Base-by-base conservation (phyloP, 169 alveolate species). In the Eimeria praecox region DNA sequence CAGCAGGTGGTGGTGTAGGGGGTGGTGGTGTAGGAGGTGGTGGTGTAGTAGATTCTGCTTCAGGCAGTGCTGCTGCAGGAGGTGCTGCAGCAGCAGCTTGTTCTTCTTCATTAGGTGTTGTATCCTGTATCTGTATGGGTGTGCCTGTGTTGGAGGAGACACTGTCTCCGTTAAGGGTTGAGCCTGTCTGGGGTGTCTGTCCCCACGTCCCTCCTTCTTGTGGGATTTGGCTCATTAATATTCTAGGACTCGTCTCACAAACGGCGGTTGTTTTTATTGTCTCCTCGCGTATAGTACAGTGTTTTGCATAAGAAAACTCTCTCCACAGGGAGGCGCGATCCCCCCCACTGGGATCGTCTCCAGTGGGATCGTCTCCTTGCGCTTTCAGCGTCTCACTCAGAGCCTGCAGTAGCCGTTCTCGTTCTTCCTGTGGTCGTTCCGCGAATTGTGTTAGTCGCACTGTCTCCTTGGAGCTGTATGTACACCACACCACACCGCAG, bases 401-500 rank as follows among this genome's bases (percentile, higher is more conserved):
- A 18, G 33, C n/a, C 85, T 22, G 56, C 49, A 83, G 75, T 46
- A 52, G 91, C 69, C 75, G 91, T 54, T 83, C n/a, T 54, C 91
- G 30, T 35, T 52, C 91, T 14, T 16, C 77, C 91, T 52, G 77
- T 38, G 90, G 90, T 14, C 20, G 20, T 46, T 80, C 71, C 22
- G 90, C 90, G 66, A 80, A 80, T 9, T 80, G 3, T 5, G 90
- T 80, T 3, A 80, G 90, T 12, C 40, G 27, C 66, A 80, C 66
- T 2, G 42, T 27, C 66, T 38, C 66, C 69, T 35, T 22, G 1
- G 90, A 49, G 46, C 90, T 80, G 77, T 66, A 66, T 6, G 22
- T 5, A 52, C 90, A 80, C 14, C 49, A 1, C 69, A 80, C 20
- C 69, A 80, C 5, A 1, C 30, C 6, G 49, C 66, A 78, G 88